Conservation (phyloP, 163 green algal genomes). For the Scenedesmus sp. region DNA sequence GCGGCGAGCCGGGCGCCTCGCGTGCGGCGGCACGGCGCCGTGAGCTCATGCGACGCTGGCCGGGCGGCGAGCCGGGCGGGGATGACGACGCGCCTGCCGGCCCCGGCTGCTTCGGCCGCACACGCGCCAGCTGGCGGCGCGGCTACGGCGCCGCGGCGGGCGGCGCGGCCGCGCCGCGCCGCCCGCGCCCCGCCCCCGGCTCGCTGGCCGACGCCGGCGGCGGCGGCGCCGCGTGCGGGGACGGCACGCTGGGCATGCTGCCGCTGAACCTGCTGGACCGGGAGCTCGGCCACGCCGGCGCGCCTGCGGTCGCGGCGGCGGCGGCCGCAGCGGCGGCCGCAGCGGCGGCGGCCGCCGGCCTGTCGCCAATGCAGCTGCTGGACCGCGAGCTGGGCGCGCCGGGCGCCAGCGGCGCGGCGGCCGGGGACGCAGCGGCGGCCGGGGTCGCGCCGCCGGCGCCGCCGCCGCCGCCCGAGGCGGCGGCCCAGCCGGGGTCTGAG, state of each 20-base stretch:
- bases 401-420: no score
- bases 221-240: background rate
- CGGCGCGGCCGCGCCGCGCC: no score
- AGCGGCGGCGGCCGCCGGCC: conserved; percentile 9
- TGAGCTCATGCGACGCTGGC: no score
- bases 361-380: conserved; percentile 27
- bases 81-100: no score
- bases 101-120: background rate
- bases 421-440: no score
- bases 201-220: background rate
- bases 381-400: conserved; percentile 23
- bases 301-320: conserved; percentile 6
- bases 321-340: conserved; percentile 20
- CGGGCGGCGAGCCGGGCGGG: no score
- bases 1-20: background rate
- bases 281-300: conserved; percentile 20
- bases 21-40: background rate
- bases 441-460: no score
- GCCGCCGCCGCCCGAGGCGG: no score
- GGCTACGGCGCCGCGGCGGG: background rate
- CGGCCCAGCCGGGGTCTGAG: no score
- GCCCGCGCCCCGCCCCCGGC: no score
- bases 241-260: background rate
- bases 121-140: background rate
- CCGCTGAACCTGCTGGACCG: conserved; percentile 29